A percentile compares a stretch with the other conserved stretches of the same genome.
Conservation (phyloP, 108 stramenopile species). For the Hondaea fermentalgiana region DNA sequence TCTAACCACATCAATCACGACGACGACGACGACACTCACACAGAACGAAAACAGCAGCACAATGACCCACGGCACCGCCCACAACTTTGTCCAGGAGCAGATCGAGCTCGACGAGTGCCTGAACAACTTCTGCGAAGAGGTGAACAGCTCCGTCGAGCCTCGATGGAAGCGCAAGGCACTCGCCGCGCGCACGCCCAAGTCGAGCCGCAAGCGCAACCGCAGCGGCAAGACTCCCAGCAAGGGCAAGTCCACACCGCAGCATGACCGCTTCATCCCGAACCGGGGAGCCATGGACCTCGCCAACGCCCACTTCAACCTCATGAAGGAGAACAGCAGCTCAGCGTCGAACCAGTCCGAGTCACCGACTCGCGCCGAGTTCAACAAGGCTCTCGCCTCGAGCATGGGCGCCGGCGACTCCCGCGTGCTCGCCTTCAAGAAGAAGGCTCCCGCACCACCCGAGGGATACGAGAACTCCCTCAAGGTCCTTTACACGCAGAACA, state of each 20-base stretch:
- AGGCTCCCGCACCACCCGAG: conserved; percentile 86
- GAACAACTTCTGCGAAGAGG: conserved; percentile 14
- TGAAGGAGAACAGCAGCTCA: neutral
- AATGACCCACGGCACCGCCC: neutral
- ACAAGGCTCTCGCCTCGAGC: conserved; percentile 27
- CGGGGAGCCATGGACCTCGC: conserved; percentile 44
- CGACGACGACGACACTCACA: neutral
- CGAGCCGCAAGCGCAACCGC: neutral
- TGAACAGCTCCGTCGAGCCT: conserved; percentile 28
- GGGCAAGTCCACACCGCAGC: conserved; percentile 8
- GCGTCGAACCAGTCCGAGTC: conserved; percentile 28
- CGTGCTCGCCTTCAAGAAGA: conserved; percentile 82
- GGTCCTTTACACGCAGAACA: conserved; percentile 74
- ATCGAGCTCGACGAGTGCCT: neutral
- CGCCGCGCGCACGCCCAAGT: neutral
- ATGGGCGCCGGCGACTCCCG: conserved; percentile 18
- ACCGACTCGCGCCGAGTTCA: conserved; percentile 13
- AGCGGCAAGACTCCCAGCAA: conserved; percentile 7
- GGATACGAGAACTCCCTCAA: conserved; percentile 88
- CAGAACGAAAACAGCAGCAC: neutral
- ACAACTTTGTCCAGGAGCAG: conserved; percentile 11
- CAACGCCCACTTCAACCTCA: conserved; percentile 23
- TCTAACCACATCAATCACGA: no score
- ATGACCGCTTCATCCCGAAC: conserved; percentile 52
- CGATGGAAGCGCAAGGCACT: conserved; percentile 52